Percentiles rank a stretch among this genome's conserved stretches.
Conservation (phyloP, 768 basidiomycete genomes). For the Tephrocybe rancida region DNA sequence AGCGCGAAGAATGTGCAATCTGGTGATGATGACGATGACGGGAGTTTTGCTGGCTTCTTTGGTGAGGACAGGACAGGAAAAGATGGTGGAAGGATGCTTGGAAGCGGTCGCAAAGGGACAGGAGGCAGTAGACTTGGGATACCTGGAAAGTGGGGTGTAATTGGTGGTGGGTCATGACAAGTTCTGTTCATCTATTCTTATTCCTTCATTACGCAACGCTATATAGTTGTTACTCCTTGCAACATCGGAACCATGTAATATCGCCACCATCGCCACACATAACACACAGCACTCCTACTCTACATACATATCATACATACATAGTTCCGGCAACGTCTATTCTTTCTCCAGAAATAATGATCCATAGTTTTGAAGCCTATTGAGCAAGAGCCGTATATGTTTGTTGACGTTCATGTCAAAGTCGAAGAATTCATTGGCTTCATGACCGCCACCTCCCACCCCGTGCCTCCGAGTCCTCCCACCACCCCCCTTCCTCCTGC, state of each 20-base stretch:
- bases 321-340: neutral
- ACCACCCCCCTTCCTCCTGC: too few relatives aligned
- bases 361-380: too few relatives aligned
- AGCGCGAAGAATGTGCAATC: constrained; percentile 19
- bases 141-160: constrained; percentile 17
- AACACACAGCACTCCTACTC: neutral
- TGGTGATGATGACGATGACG: constrained; percentile 28
- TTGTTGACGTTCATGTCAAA: too few relatives aligned
- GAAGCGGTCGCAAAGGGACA: constrained; percentile 24
- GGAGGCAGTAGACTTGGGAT: constrained; percentile 23
- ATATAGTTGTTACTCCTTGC: neutral
- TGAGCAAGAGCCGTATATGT: too few relatives aligned
- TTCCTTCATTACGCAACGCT: neutral
- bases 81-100: constrained; percentile 14
- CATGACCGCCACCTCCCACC: too few relatives aligned
- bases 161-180: constrained; percentile 13
- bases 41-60: constrained; percentile 24
- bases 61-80: constrained; percentile 8
- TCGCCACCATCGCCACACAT: too few relatives aligned
- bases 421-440: too few relatives aligned
- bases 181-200: neutral
- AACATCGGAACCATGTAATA: too few relatives aligned
- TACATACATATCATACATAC: neutral
- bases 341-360: neutral
- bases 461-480: too few relatives aligned